Percentiles rank a stretch among this genome's conserved stretches.
phyloP scores from a whole-genome alignment of 2,329 filamentous ascomycete genomes.

The Mariannaea elegans region DNA sequence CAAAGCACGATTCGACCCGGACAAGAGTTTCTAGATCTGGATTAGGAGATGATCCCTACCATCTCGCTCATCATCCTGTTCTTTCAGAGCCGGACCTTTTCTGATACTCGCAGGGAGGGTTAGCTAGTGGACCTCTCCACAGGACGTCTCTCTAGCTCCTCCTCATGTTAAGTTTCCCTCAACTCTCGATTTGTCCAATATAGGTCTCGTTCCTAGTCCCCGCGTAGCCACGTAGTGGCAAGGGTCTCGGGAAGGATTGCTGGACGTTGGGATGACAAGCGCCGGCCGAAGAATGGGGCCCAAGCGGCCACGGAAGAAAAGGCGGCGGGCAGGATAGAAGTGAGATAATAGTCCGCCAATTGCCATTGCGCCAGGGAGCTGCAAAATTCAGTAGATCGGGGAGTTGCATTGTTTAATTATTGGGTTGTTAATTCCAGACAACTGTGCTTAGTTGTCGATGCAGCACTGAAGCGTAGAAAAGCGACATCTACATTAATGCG shows the following conservation, averaged over 20 bases:
- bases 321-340: neutral
- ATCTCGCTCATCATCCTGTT: neutral
- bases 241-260: neutral
- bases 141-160: neutral
- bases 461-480: neutral
- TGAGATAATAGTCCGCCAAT: slow-evolving; percentile 22
- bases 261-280: slow-evolving; percentile 25
- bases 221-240: slow-evolving; percentile 25
- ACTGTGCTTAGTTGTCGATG: too few species aligned
- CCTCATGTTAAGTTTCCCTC: neutral
- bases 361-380: slow-evolving; percentile 7
- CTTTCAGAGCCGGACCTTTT: slow-evolving; percentile 1
- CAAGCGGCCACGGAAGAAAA: slow-evolving; percentile 1
- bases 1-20: slow-evolving; percentile 1
- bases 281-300: slow-evolving; percentile 22
- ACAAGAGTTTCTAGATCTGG: slow-evolving; percentile 31
- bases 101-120: slow-evolving; percentile 11
- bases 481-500: neutral
- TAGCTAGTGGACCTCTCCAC: neutral
- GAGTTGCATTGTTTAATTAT: neutral
- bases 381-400: neutral
- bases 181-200: slow-evolving; percentile 20
- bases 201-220: slow-evolving; percentile 4
- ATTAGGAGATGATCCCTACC: slow-evolving; percentile 17
- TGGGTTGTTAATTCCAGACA: too few species aligned